A percentile compares a stretch with the other conserved stretches of the same genome.
These are phyloP conservation scores for Pseudogymnoascus sp. DNA, from an alignment of 2,329 filamentous ascomycete genomes.

Conservation along the genomic window DNA sequence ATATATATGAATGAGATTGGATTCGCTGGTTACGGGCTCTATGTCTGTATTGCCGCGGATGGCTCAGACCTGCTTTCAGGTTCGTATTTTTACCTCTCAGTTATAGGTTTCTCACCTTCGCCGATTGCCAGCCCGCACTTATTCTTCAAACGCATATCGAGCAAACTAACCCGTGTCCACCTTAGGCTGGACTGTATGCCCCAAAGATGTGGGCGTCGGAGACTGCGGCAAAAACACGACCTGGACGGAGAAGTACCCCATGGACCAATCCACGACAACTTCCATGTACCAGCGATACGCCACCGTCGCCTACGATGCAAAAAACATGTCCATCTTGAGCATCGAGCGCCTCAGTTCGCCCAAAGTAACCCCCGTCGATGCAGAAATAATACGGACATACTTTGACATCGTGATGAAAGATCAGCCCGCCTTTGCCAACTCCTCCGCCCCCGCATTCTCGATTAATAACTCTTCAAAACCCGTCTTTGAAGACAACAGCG, in stretches of 20 bases:
- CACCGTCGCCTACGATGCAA: background rate
- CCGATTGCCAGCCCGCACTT: background rate
- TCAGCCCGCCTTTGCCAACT: slow-evolving; percentile 1
- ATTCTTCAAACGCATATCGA: background rate
- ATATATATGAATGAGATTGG: background rate
- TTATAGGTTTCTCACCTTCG: background rate
- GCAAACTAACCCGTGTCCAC: background rate
- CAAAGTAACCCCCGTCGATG: background rate
- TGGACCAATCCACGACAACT: slow-evolving; percentile 4
- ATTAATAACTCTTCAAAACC: background rate
- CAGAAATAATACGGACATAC: slow-evolving; percentile 5
- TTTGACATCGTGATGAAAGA: slow-evolving; percentile 1
- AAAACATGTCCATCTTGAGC: slow-evolving; percentile 1
- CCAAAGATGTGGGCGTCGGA: background rate
- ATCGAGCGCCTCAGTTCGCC: background rate
- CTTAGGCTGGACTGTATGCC: background rate
- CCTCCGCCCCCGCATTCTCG: background rate
- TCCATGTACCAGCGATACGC: background rate
- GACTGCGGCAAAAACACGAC: background rate
- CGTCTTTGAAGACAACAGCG: background rate
- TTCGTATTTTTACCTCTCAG: background rate
- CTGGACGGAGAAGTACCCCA: slow-evolving; percentile 1
- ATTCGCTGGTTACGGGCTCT: background rate
- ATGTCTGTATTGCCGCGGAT: slow-evolving; percentile 4
- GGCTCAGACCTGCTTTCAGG: background rate